phyloP scores from a whole-genome alignment of 768 basidiomycete genomes.

The Lyophyllum atratum region DNA sequence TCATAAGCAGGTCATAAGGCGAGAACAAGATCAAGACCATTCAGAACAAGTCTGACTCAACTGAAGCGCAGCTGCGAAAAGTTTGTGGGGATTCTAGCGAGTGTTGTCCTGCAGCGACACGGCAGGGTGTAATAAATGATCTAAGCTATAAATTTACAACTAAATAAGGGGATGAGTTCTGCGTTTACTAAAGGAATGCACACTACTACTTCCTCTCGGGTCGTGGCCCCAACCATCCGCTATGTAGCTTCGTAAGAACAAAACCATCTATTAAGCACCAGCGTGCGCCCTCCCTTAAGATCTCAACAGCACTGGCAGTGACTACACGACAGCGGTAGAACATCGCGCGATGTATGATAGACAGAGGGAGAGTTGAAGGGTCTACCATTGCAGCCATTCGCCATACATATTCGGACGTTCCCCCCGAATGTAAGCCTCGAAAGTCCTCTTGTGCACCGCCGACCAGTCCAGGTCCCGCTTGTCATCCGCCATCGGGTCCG shows the following conservation, averaged over 20 bases:
- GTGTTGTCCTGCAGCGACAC: neutral
- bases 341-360: no score
- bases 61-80: no score
- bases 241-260: neutral
- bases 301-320: conserved; percentile 1
- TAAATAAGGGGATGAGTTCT: conserved; percentile 1
- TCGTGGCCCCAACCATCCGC: neutral
- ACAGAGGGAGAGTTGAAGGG: neutral
- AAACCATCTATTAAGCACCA: conserved; percentile 4
- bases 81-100: no score
- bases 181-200: neutral
- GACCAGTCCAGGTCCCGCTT: conserved; percentile 85
- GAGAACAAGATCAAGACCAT: no score
- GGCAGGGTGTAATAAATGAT: neutral
- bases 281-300: neutral
- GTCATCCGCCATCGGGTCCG: conserved; percentile 52
- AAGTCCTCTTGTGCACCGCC: conserved; percentile 90
- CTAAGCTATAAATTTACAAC: conserved; percentile 8
- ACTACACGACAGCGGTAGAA: neutral
- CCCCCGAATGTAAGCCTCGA: conserved; percentile 85
- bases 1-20: no score
- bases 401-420: conserved; percentile 95
- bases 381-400: conserved; percentile 58
- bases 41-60: no score
- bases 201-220: neutral